Conservation (phyloP, 1,284 basidiomycete genomes). For the Cutaneotrichosporon cavernicola region DNA sequence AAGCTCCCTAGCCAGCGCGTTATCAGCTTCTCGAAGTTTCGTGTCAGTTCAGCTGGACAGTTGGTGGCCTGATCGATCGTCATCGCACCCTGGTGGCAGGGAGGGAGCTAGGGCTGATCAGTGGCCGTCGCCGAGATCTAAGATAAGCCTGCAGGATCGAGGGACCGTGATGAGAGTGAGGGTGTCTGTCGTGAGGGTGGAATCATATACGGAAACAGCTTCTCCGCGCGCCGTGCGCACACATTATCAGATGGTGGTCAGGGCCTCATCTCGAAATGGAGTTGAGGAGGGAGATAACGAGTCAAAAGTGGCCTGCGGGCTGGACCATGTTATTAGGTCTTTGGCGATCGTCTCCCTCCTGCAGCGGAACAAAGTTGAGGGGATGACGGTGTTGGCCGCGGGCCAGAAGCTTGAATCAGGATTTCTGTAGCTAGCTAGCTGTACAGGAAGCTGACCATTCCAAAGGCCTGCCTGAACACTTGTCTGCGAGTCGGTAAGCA, state of each 20-base stretch:
- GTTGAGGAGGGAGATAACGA: neutral
- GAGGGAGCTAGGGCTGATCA: neutral
- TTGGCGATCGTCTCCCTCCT: neutral
- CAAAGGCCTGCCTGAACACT: too few species aligned
- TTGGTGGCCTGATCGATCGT: neutral
- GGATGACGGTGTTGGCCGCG: too few species aligned
- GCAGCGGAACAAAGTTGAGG: too few species aligned
- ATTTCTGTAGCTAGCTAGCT: too few species aligned
- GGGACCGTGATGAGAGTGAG: neutral
- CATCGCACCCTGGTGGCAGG: neutral
- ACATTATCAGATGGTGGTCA: neutral
- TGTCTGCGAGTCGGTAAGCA: too few species aligned
- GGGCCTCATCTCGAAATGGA: neutral
- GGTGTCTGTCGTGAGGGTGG: neutral
- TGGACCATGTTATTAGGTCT: neutral
- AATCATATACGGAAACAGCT: neutral
- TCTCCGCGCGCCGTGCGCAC: neutral
- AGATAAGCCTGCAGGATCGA: conserved; percentile 2
- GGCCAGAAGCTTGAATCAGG: too few species aligned
- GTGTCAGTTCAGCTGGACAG: neutral
- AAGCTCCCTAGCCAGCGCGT: neutral
- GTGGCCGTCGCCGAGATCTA: neutral
- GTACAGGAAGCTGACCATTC: too few species aligned
- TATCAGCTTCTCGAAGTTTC: neutral
- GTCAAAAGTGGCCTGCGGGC: too few species aligned